Percentiles rank a stretch among this genome's conserved stretches.
phyloP scores from a whole-genome alignment of 1,284 basidiomycete species.

The Puccinia horiana region DNA sequence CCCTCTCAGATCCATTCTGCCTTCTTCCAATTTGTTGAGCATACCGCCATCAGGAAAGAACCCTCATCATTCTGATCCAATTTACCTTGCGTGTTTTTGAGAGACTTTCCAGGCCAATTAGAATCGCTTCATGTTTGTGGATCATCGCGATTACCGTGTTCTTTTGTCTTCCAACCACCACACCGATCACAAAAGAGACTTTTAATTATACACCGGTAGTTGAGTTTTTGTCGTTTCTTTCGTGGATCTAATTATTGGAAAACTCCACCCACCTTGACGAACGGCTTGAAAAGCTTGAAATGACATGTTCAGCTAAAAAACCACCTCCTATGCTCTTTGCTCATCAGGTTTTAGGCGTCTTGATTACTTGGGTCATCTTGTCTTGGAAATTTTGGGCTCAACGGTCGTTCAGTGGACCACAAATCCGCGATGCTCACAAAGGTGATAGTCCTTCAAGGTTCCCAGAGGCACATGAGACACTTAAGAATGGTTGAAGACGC shows the following conservation, averaged over 20 bases:
- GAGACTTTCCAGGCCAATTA: conserved; percentile 58
- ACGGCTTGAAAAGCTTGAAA: neutral
- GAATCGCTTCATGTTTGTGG: conserved; percentile 50
- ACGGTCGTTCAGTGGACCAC: neutral
- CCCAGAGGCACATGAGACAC: neutral
- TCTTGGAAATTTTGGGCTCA: conserved; percentile 9
- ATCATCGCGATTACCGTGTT: conserved; percentile 55
- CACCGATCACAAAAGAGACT: conserved; percentile 66
- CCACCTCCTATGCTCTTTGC: neutral
- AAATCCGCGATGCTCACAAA: neutral
- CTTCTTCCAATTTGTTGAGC: too few relatives aligned
- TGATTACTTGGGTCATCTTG: neutral
- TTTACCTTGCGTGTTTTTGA: conserved; percentile 57
- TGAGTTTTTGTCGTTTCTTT: conserved; percentile 67
- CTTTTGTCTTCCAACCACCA: conserved; percentile 61
- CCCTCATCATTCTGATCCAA: conserved; percentile 67
- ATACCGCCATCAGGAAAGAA: conserved; percentile 64
- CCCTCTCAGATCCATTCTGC: conserved; percentile 61
- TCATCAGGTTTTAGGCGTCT: neutral
- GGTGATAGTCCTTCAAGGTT: neutral
- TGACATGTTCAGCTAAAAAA: too few relatives aligned
- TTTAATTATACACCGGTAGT: conserved; percentile 74
- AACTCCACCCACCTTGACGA: neutral
- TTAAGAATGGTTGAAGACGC: too few relatives aligned
- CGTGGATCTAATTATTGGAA: conserved; percentile 68